Evolutionary conservation across 345 rosid species (phyloP).

Genomic region (Salix koriyanagi): DNA sequence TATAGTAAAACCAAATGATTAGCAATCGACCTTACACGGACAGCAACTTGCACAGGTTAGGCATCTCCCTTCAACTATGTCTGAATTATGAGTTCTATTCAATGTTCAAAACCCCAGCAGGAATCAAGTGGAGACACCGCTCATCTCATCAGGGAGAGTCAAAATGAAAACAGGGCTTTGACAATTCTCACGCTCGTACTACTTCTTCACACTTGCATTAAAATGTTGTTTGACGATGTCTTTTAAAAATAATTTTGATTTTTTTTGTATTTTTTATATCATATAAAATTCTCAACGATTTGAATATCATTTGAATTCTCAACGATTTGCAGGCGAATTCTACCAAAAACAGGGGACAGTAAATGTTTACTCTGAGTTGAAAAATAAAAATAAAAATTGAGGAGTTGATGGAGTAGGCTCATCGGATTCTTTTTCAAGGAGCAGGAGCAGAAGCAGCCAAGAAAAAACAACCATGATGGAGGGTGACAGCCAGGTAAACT

Average conservation of each 20-base stretch:
- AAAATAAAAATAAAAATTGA: too few species aligned
- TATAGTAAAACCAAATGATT: too few species aligned
- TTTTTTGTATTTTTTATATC: too few species aligned
- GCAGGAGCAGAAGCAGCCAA: conserved; percentile 4
- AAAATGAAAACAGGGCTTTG: not conserved
- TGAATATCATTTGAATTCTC: not conserved
- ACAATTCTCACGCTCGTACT: not conserved
- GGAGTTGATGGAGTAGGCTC: not conserved
- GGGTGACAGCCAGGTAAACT: not conserved
- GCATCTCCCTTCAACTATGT: not conserved
- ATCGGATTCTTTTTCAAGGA: not conserved
- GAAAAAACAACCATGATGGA: conserved; percentile 7
- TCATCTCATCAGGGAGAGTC: not conserved
- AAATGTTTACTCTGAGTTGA: too few species aligned
- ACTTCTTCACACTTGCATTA: not conserved
- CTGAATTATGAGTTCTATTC: not conserved
- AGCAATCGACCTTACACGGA: not conserved
- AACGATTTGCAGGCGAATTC: not conserved
- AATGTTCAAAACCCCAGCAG: not conserved
- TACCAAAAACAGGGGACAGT: not conserved
- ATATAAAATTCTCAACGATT: not conserved
- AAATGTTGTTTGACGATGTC: too few species aligned
- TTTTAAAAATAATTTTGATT: too few species aligned
- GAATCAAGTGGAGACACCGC: not conserved
- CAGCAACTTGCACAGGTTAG: not conserved